Conservation (phyloP, 2,329 filamentous ascomycete genomes). For the Trichoderma guizhouense region DNA sequence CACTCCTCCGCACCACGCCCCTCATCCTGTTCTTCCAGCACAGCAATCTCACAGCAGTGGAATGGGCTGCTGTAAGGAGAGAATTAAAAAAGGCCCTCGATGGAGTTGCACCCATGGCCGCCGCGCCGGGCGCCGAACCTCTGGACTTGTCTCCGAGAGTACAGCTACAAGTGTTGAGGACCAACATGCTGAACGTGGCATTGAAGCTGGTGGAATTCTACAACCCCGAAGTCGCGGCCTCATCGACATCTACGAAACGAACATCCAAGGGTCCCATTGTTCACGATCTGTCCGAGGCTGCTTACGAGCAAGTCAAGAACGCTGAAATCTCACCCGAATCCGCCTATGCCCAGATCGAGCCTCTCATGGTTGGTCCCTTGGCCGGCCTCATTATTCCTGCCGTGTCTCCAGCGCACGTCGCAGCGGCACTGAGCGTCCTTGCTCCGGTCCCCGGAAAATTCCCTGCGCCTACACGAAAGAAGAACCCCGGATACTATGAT, state of each 20-base stretch:
- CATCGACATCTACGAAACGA: slow-evolving; percentile 31
- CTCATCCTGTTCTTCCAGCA: slow-evolving; percentile 79
- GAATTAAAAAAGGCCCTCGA: slow-evolving; percentile 44
- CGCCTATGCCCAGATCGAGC: slow-evolving; percentile 59
- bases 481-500: slow-evolving; percentile 79
- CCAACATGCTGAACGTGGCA: slow-evolving; percentile 82
- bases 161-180: slow-evolving; percentile 80
- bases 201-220: slow-evolving; percentile 85
- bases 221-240: slow-evolving; percentile 45
- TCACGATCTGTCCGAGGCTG: slow-evolving; percentile 53
- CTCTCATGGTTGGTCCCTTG: slow-evolving; percentile 77
- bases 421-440: slow-evolving; percentile 75
- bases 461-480: slow-evolving; percentile 71
- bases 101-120: slow-evolving; percentile 37
- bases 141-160: slow-evolving; percentile 57
- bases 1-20: slow-evolving; percentile 79
- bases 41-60: slow-evolving; percentile 66
- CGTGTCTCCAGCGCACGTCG: slow-evolving; percentile 80
- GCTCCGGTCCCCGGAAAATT: slow-evolving; percentile 69
- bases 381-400: slow-evolving; percentile 76
- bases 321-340: slow-evolving; percentile 37
- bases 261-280: slow-evolving; percentile 34
- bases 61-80: slow-evolving; percentile 48
- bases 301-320: slow-evolving; percentile 47
- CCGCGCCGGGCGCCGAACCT: slow-evolving; percentile 28